Base-by-base conservation (phyloP, 2,329 filamentous ascomycete species). In the Lachnellula subtilissima region DNA sequence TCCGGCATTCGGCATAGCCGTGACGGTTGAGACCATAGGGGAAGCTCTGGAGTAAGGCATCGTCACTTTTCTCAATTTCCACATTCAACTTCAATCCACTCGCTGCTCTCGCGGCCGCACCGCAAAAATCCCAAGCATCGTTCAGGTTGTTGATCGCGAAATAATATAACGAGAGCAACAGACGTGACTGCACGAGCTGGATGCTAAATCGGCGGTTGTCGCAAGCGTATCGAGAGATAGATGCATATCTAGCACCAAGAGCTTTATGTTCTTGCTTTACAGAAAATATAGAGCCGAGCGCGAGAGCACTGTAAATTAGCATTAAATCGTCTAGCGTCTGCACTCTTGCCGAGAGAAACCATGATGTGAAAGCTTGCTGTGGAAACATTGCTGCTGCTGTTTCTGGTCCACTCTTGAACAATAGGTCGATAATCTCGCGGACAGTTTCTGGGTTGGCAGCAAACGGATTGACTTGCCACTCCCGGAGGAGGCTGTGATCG, bases 121-220 rank as follows among this genome's bases (percentile, higher is more conserved):
- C 85, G 47, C 81, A 78, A 61, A 83, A 81, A 61, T 89, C 86
- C 74, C 79, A 85, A 6, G 83, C 82, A 49, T 84, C 80, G 43
- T 76, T 75, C 39, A 78, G 72, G n/a, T 81, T 80, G 14, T 81
- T 81, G 22, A 78, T 77, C 1, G 85, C 81, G 57, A 86, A 82
- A 61, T 85, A 82, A 70, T 86, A 88, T 6, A 89, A 71, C 19
- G 82, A 79, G 40, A 91, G 76, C 15, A 89, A 75, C n/a, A 90
- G 73, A 53, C 84, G 79, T 48, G 80, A 81, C 67, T 90, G 87
- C 12, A 85, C 82, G 46, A 89, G 73, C 61, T 89, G 84, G 49
- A 91, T 70, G 54, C 75, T 81, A 56, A 83, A 78, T 7, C 67
- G 73, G 19, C 81, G 77, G 57, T 78, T 75, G 43, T 79, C 74